Evolutionary conservation across 176 grass and related monocot species (phyloP).

Genomic region (Bolboschoenus planiculmis): DNA sequence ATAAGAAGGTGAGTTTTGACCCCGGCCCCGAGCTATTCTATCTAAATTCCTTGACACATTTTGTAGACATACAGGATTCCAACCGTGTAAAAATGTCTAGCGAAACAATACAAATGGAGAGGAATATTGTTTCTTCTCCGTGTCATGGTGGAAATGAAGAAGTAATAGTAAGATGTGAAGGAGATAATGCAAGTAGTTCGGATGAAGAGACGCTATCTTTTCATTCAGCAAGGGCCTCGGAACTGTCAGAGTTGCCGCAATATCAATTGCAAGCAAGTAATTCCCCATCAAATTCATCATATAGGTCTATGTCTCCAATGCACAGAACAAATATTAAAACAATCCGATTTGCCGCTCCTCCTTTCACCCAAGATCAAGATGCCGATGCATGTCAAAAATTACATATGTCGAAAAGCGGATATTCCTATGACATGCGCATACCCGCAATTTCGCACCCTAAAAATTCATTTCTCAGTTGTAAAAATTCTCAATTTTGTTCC

Average conservation of each 20-base stretch:
- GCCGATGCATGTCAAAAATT: not conserved
- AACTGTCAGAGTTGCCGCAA: constrained; percentile 1
- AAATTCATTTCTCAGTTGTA: constrained; percentile 5
- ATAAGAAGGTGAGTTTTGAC: constrained; percentile 75
- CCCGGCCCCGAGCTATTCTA: constrained; percentile 58
- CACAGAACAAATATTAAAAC: not conserved
- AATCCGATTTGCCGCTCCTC: not conserved
- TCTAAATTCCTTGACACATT: constrained; percentile 59
- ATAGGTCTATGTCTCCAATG: not conserved
- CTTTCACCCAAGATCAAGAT: not conserved
- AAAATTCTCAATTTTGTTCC: not conserved
- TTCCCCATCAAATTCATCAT: constrained; percentile 6
- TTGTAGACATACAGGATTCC: constrained; percentile 30
- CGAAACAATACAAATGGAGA: constrained; percentile 12
- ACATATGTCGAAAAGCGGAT: not conserved
- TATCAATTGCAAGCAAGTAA: constrained; percentile 1
- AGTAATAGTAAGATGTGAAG: constrained; percentile 14
- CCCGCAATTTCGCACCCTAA: constrained; percentile 14
- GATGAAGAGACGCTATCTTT: constrained; percentile 52
- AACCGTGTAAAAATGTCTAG: not conserved
- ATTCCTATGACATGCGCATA: not conserved
- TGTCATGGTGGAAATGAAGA: not conserved
- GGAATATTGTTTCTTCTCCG: constrained; percentile 4
- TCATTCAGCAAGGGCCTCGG: constrained; percentile 33
- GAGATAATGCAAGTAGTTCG: constrained; percentile 18